A percentile compares a stretch with the other conserved stretches of the same genome.
Evolutionary conservation across 139 green algal species (phyloP).

Genomic region (Nannochloris sp.): DNA sequence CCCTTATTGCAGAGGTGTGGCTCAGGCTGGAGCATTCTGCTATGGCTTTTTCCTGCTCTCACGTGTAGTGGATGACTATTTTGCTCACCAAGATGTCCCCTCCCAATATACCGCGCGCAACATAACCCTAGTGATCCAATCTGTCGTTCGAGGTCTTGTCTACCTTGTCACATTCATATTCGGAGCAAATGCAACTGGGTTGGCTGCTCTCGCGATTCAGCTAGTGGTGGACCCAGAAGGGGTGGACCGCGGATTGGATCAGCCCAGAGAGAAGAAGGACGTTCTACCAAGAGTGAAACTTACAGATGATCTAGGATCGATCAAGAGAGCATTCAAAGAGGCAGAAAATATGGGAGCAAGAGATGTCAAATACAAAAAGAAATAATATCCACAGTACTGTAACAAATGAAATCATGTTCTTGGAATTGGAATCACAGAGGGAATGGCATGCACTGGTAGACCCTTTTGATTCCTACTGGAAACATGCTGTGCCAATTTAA

Average conservation of each 20-base stretch:
- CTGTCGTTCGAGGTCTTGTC: slow-evolving; percentile 26
- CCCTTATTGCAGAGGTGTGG: slow-evolving; percentile 16
- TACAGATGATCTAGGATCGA: slow-evolving; percentile 16
- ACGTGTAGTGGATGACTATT: slow-evolving; percentile 25
- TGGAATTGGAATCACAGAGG: slow-evolving; percentile 16
- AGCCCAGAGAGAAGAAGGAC: neutral
- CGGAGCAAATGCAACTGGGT: slow-evolving; percentile 38
- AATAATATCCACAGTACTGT: neutral
- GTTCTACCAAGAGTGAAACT: slow-evolving; percentile 13
- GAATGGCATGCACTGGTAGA: slow-evolving; percentile 57
- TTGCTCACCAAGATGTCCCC: slow-evolving; percentile 27
- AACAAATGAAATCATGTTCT: neutral
- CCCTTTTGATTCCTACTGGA: slow-evolving; percentile 58
- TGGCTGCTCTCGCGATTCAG: slow-evolving; percentile 5
- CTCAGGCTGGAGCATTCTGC: slow-evolving; percentile 23
- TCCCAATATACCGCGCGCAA: slow-evolving; percentile 38
- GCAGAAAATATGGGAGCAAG: slow-evolving; percentile 13
- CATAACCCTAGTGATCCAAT: slow-evolving; percentile 39
- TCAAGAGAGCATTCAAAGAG: slow-evolving; percentile 25
- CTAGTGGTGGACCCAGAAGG: neutral
- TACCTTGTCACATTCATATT: slow-evolving; percentile 55
- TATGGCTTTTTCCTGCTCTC: slow-evolving; percentile 22
- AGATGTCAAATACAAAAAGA: neutral
- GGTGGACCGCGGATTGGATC: neutral
- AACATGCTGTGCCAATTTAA: slow-evolving; percentile 59